Evolutionary conservation across 805 yeast species (phyloP).

Genomic region (Starmerella khaoyaiensis): DNA sequence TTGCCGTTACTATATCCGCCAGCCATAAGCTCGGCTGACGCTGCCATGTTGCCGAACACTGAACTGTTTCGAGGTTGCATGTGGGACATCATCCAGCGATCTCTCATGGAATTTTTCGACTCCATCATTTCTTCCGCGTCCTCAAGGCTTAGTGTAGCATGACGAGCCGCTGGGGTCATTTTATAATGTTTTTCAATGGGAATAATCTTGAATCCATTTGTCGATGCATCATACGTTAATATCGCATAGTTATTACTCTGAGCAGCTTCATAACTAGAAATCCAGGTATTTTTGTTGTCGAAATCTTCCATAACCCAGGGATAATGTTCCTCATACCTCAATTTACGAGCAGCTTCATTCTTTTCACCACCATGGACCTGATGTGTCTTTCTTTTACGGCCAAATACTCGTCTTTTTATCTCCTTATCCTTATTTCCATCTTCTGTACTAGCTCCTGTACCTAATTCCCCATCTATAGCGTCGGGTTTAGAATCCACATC

Average conservation of each 20-base stretch:
- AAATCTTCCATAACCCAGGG: conserved; percentile 98
- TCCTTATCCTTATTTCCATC: conserved; percentile 20
- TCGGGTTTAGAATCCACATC: not conserved
- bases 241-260: conserved; percentile 77
- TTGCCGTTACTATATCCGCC: not conserved
- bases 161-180: conserved; percentile 85
- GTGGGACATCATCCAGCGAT: conserved; percentile 93
- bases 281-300: conserved; percentile 88
- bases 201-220: conserved; percentile 76
- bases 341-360: conserved; percentile 67
- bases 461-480: not conserved
- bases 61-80: conserved; percentile 17
- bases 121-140: conserved; percentile 95
- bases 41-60: conserved; percentile 16
- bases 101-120: conserved; percentile 50
- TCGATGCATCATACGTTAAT: conserved; percentile 56
- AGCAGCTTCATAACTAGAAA: conserved; percentile 88
- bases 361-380: conserved; percentile 74
- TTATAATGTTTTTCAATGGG: conserved; percentile 91
- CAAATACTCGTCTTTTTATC: conserved; percentile 28
- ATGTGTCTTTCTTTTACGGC: conserved; percentile 53
- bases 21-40: conserved; percentile 10
- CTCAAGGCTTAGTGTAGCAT: conserved; percentile 84
- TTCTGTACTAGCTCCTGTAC: not conserved
- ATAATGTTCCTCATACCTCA: conserved; percentile 88